phyloP scores from a whole-genome alignment of 1,284 basidiomycete species.

The Leccinum griseonigrum region DNA sequence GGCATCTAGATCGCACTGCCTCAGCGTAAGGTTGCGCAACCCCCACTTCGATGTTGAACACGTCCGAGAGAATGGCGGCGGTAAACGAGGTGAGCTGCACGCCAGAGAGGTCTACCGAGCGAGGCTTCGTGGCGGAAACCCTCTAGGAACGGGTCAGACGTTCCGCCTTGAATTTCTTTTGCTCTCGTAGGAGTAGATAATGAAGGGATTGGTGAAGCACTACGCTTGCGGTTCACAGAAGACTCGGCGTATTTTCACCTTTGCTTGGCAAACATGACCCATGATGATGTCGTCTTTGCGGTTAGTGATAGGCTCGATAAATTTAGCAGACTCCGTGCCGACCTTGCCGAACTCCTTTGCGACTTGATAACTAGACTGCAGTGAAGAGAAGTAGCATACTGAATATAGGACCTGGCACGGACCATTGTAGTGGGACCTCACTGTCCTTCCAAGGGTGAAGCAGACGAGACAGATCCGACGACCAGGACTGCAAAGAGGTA shows the following conservation, averaged over 20 bases:
- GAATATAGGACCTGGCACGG: slow-evolving; percentile 19
- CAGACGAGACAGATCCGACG: slow-evolving; percentile 55
- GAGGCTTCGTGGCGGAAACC: no score
- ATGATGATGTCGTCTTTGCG: slow-evolving; percentile 82
- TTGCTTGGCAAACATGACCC: slow-evolving; percentile 80
- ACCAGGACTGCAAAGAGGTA: slow-evolving; percentile 64
- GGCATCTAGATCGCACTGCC: no score
- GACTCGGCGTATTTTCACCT: slow-evolving; percentile 25
- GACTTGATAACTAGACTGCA: slow-evolving; percentile 74
- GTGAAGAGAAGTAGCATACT: neutral
- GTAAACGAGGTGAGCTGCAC: no score
- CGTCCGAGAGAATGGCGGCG: no score
- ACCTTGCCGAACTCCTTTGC: slow-evolving; percentile 90
- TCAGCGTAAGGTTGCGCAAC: no score
- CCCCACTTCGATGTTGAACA: no score
- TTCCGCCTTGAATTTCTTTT: slow-evolving; percentile 12
- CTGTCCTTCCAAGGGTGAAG: slow-evolving; percentile 66
- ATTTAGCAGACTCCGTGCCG: slow-evolving; percentile 77
- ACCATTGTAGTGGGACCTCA: slow-evolving; percentile 67
- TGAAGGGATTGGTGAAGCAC: slow-evolving; percentile 6
- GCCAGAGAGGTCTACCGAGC: no score
- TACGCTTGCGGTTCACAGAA: slow-evolving; percentile 27
- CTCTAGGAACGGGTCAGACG: no score
- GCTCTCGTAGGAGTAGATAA: neutral
- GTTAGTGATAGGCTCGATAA: slow-evolving; percentile 76